phyloP scores from a whole-genome alignment of 805 yeast species.

The Tetrapisispora phaffii region DNA sequence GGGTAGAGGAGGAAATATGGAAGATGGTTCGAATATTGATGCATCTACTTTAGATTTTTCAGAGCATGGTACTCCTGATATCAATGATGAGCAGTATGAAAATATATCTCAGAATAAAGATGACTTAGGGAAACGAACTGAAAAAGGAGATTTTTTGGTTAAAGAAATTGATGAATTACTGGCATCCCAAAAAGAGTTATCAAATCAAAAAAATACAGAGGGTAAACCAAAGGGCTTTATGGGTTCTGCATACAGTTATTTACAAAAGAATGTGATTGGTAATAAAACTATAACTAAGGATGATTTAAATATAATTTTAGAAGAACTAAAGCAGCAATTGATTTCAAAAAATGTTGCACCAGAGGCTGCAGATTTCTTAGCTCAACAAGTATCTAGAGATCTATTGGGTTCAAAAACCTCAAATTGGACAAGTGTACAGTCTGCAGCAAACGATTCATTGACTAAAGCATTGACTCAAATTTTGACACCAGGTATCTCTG shows the following conservation, averaged over 20 bases:
- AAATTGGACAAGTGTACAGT: conserved; percentile 62
- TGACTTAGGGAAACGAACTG: conserved; percentile 33
- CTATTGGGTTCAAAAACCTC: conserved; percentile 65
- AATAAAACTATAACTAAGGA: conserved; percentile 55
- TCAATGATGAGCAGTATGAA: conserved; percentile 8
- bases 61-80: conserved; percentile 12
- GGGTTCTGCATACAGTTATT: conserved; percentile 42
- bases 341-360: conserved; percentile 86
- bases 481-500: conserved; percentile 84
- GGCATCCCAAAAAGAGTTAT: conserved; percentile 8
- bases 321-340: conserved; percentile 62
- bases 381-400: conserved; percentile 58
- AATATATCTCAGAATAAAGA: conserved; percentile 25
- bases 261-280: conserved; percentile 49
- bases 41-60: conserved; percentile 49
- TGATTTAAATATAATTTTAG: conserved; percentile 57
- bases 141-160: conserved; percentile 54
- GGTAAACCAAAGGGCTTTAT: conserved; percentile 28
- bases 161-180: conserved; percentile 44
- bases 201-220: conserved; percentile 32
- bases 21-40: conserved; percentile 34
- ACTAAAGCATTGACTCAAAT: conserved; percentile 58
- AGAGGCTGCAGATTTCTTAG: conserved; percentile 66
- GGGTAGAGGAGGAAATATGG: conserved; percentile 53
- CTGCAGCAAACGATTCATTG: conserved; percentile 59